Percentiles rank a stretch among this genome's conserved stretches.
phyloP scores from a whole-genome alignment of 2,329 filamentous ascomycete species.

The Phaeomoniella chlamydospora region DNA sequence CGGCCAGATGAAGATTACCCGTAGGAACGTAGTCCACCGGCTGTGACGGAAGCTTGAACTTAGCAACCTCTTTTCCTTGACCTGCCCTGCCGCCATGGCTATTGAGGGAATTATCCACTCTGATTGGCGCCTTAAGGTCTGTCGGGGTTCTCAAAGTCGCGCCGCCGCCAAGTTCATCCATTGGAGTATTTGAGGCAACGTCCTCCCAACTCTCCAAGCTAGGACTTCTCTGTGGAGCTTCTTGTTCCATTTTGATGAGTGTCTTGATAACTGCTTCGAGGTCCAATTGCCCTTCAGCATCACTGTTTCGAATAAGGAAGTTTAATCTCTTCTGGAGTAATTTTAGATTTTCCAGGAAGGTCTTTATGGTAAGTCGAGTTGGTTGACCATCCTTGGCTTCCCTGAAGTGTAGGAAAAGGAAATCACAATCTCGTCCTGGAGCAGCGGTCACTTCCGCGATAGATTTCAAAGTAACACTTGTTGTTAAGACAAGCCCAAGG shows the following conservation, averaged over 20 bases:
- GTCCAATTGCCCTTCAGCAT: slow-evolving; percentile 53
- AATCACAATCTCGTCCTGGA: slow-evolving; percentile 82
- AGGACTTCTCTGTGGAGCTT: slow-evolving; percentile 45
- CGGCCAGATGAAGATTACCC: slow-evolving; percentile 60
- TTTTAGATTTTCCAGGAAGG: slow-evolving; percentile 75
- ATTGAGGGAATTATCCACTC: slow-evolving; percentile 48
- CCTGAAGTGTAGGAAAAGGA: slow-evolving; percentile 71
- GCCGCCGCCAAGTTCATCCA: slow-evolving; percentile 34
- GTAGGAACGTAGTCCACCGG: slow-evolving; percentile 74
- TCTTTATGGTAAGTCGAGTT: slow-evolving; percentile 72
- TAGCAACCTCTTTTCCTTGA: slow-evolving; percentile 38
- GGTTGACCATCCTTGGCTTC: slow-evolving; percentile 47
- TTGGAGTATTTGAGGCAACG: slow-evolving; percentile 44
- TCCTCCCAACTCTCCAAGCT: slow-evolving; percentile 90
- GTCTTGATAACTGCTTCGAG: slow-evolving; percentile 57
- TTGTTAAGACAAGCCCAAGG: slow-evolving; percentile 76
- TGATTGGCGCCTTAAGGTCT: slow-evolving; percentile 42
- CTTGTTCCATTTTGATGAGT: slow-evolving; percentile 60
- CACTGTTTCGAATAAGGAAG: slow-evolving; percentile 67
- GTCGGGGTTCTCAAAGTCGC: background rate
- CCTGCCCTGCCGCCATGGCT: slow-evolving; percentile 19
- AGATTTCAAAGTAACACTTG: slow-evolving; percentile 56
- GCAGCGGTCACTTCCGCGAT: slow-evolving; percentile 84
- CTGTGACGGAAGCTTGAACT: slow-evolving; percentile 68
- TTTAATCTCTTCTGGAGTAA: slow-evolving; percentile 75